phyloP scores from a whole-genome alignment of 176 grass and related monocot species.

The Rhynchospora pubera region DNA sequence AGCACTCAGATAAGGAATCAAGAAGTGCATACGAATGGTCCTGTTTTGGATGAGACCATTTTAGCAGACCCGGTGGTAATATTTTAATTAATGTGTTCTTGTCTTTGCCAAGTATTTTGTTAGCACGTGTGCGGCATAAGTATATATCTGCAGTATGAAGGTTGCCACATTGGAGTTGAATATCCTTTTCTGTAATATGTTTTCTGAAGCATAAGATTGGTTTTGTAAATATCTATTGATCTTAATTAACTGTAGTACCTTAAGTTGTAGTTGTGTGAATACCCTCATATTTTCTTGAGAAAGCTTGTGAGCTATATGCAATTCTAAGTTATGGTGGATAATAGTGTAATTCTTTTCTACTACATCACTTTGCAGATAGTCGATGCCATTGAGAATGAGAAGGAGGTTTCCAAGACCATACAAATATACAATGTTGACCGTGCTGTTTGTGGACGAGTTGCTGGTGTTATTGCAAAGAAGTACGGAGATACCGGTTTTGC shows the following conservation, averaged over 20 bases:
- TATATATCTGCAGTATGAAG: neutral
- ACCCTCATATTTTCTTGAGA: neutral
- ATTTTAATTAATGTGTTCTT: neutral
- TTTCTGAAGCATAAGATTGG: neutral
- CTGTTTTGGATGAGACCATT: conserved; percentile 85
- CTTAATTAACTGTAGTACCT: neutral
- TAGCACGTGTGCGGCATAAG: neutral
- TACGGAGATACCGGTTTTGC: conserved; percentile 95
- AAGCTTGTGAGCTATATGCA: neutral
- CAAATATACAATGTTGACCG: conserved; percentile 95
- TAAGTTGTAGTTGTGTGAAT: neutral
- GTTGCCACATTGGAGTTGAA: neutral
- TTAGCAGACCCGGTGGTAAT: conserved; percentile 80
- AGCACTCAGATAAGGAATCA: conserved; percentile 97
- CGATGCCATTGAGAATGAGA: conserved; percentile 87
- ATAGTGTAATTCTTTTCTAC: conserved; percentile 26
- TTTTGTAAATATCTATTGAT: neutral
- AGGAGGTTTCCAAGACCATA: conserved; percentile 68
- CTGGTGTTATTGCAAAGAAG: conserved; percentile 97
- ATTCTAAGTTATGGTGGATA: neutral
- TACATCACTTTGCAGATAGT: conserved; percentile 51
- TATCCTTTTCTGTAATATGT: neutral
- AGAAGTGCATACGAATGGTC: conserved; percentile 84
- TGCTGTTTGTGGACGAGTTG: conserved; percentile 85
- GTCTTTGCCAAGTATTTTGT: conserved; percentile 5